Percentiles rank a stretch among this genome's conserved stretches.
Conservation (phyloP, 352 stramenopile genomes). For the Nothophytophthora sp. region DNA sequence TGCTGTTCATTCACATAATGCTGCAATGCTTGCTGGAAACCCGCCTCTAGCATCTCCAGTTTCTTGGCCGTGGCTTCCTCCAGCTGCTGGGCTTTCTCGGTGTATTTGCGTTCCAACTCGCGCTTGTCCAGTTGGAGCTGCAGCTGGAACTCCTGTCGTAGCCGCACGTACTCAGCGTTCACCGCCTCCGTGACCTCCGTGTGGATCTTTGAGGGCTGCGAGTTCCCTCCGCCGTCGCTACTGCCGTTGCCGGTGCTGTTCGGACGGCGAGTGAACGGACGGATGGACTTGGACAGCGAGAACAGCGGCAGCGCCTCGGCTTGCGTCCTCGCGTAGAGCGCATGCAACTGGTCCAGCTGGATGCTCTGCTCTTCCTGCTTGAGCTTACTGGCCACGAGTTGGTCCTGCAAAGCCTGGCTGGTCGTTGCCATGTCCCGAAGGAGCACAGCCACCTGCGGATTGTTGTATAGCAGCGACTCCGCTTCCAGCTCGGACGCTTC, state of each 20-base stretch:
- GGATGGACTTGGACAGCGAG: conserved; percentile 39
- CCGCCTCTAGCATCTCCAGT: conserved; percentile 51
- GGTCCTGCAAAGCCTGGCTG: conserved; percentile 49
- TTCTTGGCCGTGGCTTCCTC: conserved; percentile 42
- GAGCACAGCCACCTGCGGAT: conserved; percentile 31
- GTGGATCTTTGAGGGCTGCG: conserved; percentile 29
- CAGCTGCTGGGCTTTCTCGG: conserved; percentile 17
- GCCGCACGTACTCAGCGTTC: conserved; percentile 35
- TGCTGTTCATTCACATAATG: conserved; percentile 2
- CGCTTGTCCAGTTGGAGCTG: conserved; percentile 30
- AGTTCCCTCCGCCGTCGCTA: conserved; percentile 10
- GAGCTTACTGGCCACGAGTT: conserved; percentile 46
- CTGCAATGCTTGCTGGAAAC: conserved; percentile 26
- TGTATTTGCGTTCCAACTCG: conserved; percentile 24
- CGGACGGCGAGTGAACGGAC: conserved; percentile 29
- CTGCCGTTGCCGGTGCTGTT: not conserved
- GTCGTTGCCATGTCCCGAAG: conserved; percentile 41
- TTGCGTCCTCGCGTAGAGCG: conserved; percentile 51
- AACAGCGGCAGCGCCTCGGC: conserved; percentile 33
- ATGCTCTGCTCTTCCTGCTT: conserved; percentile 64
- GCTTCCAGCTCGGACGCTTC: conserved; percentile 8
- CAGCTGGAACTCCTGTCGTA: conserved; percentile 43
- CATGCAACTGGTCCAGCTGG: conserved; percentile 66
- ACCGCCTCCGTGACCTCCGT: conserved; percentile 58
- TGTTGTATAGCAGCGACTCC: conserved; percentile 10